These are phyloP conservation scores for Zygotorulaspora florentina DNA, from an alignment of 805 yeast species.

Conservation along the genomic window DNA sequence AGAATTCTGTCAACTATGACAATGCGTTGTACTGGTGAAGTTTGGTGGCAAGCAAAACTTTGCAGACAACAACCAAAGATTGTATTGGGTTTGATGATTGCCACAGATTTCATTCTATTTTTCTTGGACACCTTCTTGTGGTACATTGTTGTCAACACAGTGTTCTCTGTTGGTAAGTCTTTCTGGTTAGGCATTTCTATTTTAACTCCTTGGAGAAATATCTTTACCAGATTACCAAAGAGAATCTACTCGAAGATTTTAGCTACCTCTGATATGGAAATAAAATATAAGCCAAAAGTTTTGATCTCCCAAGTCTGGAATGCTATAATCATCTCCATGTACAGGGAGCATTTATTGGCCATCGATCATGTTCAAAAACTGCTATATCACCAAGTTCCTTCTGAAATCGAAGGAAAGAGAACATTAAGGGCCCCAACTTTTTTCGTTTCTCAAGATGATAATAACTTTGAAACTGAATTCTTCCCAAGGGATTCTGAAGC, in stretches of 20 bases:
- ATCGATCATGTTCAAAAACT: constrained; percentile 98
- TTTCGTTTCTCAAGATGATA: constrained; percentile 96
- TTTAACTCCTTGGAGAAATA: constrained; percentile 99
- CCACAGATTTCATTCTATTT: constrained; percentile 90
- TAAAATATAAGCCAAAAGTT: constrained; percentile 97
- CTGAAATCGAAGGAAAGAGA: constrained; percentile 97
- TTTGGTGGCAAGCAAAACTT: constrained; percentile 69
- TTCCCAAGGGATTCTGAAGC: constrained; percentile 98
- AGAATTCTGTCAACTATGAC: constrained; percentile 77
- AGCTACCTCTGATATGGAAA: constrained; percentile 99
- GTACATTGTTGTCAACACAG: constrained; percentile 94
- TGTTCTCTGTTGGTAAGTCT: constrained; percentile 95
- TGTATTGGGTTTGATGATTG: constrained; percentile 86
- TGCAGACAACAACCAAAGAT: constrained; percentile 87
- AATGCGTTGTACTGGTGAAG: constrained; percentile 96
- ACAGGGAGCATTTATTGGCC: constrained; percentile 97
- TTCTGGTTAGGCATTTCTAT: constrained; percentile 98
- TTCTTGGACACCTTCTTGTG: constrained; percentile 98
- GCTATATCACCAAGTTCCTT: constrained; percentile 96
- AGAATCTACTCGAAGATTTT: constrained; percentile 96
- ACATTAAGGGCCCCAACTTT: constrained; percentile 98
- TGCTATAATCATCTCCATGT: constrained; percentile 98
- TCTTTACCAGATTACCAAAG: constrained; percentile 95
- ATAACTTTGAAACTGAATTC: constrained; percentile 89
- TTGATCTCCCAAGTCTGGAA: constrained; percentile 98